These are phyloP conservation scores for Phlebiopsis gigantea DNA, from an alignment of 768 basidiomycete species.

Conservation along the genomic window DNA sequence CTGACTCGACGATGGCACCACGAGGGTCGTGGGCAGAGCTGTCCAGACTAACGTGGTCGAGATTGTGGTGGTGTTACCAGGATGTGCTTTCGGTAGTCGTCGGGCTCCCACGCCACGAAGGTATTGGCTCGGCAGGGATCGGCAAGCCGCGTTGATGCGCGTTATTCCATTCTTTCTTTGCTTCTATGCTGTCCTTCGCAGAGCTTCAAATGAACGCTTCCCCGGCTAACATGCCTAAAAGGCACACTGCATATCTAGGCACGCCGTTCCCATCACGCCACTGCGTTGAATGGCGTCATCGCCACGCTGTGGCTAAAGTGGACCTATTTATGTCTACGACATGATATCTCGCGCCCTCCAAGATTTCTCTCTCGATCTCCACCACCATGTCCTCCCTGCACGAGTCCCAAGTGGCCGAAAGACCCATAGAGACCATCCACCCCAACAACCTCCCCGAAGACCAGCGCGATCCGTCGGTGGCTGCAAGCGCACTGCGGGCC, in stretches of 20 bases:
- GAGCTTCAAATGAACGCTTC: too few species aligned
- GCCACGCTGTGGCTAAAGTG: not conserved
- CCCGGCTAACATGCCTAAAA: too few species aligned
- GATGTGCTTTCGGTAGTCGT: not conserved
- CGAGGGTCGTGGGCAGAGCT: too few species aligned
- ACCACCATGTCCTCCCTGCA: slow-evolving; percentile 18
- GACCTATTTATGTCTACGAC: not conserved
- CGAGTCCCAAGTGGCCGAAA: slow-evolving; percentile 11
- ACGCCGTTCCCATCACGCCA: not conserved
- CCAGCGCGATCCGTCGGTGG: slow-evolving; percentile 12
- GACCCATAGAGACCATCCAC: slow-evolving; percentile 26
- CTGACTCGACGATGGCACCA: not conserved
- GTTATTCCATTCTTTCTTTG: not conserved
- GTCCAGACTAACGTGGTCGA: not conserved
- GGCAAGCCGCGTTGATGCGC: not conserved
- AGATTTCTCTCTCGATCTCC: not conserved
- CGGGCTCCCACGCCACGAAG: slow-evolving; percentile 6
- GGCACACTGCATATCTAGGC: not conserved
- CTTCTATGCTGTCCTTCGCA: not conserved
- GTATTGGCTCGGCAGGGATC: not conserved
- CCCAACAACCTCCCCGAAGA: slow-evolving; percentile 31
- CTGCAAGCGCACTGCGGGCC: slow-evolving; percentile 29
- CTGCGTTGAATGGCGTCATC: slow-evolving; percentile 1
- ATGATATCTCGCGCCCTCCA: not conserved
- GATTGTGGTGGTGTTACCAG: not conserved